Conservation (phyloP, 164 flowering plant genomes). For the Nymphaea colorata region DNA sequence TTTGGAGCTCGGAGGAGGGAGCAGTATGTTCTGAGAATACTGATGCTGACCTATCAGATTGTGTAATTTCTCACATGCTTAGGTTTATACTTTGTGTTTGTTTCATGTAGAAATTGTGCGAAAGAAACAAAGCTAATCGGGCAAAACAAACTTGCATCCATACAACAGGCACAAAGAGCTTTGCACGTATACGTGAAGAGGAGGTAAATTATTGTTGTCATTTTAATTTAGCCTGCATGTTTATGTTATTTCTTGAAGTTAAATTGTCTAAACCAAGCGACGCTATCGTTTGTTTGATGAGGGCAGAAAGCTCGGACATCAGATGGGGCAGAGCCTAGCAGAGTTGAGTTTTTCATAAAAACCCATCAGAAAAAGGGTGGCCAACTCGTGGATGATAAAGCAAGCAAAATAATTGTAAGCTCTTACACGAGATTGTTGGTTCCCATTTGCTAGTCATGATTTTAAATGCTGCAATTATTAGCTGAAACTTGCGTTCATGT, state of each 20-base stretch:
- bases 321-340: slow-evolving; percentile 13
- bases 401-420: slow-evolving; percentile 16
- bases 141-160: slow-evolving; percentile 6
- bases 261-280: too few relatives aligned
- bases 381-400: slow-evolving; percentile 14
- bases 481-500: background rate
- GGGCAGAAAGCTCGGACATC: slow-evolving; percentile 4
- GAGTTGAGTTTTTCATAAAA: slow-evolving; percentile 17
- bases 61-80: too few relatives aligned
- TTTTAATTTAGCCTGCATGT: background rate
- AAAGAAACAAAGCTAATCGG: slow-evolving; percentile 16
- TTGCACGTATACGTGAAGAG: slow-evolving; percentile 22
- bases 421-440: background rate
- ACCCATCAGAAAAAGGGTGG: slow-evolving; percentile 22
- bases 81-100: too few relatives aligned
- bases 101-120: slow-evolving; percentile 8
- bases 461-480: too few relatives aligned
- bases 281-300: background rate
- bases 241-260: too few relatives aligned
- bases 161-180: slow-evolving; percentile 20
- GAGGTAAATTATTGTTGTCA: slow-evolving; percentile 7
- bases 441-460: too few relatives aligned
- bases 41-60: too few relatives aligned
- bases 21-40: slow-evolving; percentile 3
- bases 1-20: slow-evolving; percentile 17